phyloP scores from a whole-genome alignment of 2,329 filamentous ascomycete genomes.

The Clathrospora elynae region DNA sequence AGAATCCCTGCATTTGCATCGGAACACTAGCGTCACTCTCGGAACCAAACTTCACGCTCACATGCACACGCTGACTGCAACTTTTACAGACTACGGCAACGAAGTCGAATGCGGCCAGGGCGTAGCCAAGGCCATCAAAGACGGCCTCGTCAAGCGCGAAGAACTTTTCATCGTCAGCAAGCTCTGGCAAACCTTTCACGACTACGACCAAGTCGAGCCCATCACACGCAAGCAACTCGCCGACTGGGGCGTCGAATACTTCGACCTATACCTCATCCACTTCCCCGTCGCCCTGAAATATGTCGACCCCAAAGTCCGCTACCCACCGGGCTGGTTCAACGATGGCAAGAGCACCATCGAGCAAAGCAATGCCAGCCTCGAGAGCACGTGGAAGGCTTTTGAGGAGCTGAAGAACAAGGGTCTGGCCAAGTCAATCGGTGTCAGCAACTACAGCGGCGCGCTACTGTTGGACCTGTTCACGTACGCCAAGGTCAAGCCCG shows the following conservation, averaged over 20 bases:
- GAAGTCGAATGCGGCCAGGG: slow-evolving; percentile 46
- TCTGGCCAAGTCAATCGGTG: slow-evolving; percentile 44
- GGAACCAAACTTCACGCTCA: slow-evolving; percentile 9
- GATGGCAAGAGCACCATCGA: slow-evolving; percentile 47
- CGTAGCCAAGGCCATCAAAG: slow-evolving; percentile 47
- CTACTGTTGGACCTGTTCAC: slow-evolving; percentile 62
- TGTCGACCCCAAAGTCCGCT: slow-evolving; percentile 42
- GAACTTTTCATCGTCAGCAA: slow-evolving; percentile 93
- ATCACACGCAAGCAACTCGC: slow-evolving; percentile 67
- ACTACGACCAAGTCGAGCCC: slow-evolving; percentile 73
- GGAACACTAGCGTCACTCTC: slow-evolving; percentile 20
- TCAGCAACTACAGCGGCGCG: slow-evolving; percentile 47
- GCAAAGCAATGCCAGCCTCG: slow-evolving; percentile 40
- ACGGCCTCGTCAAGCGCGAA: slow-evolving; percentile 54
- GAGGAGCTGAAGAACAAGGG: slow-evolving; percentile 45
- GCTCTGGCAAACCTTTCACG: slow-evolving; percentile 92
- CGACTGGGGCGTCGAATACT: slow-evolving; percentile 48
- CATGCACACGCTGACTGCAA: slow-evolving; percentile 6
- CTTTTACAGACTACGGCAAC: slow-evolving; percentile 44
- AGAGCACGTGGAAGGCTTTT: slow-evolving; percentile 51
- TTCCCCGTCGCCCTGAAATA: slow-evolving; percentile 83
- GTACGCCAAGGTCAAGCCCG: slow-evolving; percentile 49
- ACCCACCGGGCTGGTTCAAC: slow-evolving; percentile 46
- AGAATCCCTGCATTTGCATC: slow-evolving; percentile 19
- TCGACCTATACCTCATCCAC: slow-evolving; percentile 70